Base-by-base conservation (phyloP, 2,329 filamentous ascomycete genomes). In the Iodosphaeria phyllophila region DNA sequence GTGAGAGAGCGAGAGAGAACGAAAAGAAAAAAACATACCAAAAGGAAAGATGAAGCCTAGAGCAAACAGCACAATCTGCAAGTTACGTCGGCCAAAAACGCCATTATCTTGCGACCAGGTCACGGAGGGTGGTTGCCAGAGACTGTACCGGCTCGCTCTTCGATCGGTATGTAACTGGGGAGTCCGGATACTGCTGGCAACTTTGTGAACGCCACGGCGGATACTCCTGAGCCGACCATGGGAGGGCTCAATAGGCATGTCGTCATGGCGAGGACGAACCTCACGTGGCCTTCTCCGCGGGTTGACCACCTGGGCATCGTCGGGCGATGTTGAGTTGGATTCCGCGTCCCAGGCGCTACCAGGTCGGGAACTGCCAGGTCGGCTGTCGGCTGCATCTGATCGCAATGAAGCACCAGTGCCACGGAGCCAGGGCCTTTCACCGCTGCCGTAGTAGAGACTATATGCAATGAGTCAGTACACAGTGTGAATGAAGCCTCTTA, bases 1-100 rank as follows among this genome's bases (percentile, higher is more conserved):
- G n/a, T n/a, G n/a, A n/a, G n/a, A n/a, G n/a, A n/a, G n/a, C n/a
- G n/a, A n/a, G n/a, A n/a, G 14, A 24, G 9, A n/a, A 7, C 2
- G 10, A 4, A 17, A 6, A 4, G 13, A 9, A 3, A 5, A 11
- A 1, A 2, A 18, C n/a, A n/a, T n/a, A n/a, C n/a, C n/a, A 31
- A 82, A 60, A 5, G 79, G 82, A 40, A 82, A 68, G 23, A 86
- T 52, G 40, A 91, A 91, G 13, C 82, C 82, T 23, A 74, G 20
- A 28, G 72, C 67, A 48, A 91, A 91, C 24, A 79, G 54, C 26
- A 75, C 54, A 16, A 86, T 62, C 46, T 91, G 82, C 23, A 70
- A 51, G 40, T 84, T 84, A 32, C 76, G 64, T 33, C 65, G 64
- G 25, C 71, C 72, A 33, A 75, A 58, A 4, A 67, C 41, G 10